phyloP scores from a whole-genome alignment of 2,329 filamentous ascomycete species.

The Fusarium sp. region DNA sequence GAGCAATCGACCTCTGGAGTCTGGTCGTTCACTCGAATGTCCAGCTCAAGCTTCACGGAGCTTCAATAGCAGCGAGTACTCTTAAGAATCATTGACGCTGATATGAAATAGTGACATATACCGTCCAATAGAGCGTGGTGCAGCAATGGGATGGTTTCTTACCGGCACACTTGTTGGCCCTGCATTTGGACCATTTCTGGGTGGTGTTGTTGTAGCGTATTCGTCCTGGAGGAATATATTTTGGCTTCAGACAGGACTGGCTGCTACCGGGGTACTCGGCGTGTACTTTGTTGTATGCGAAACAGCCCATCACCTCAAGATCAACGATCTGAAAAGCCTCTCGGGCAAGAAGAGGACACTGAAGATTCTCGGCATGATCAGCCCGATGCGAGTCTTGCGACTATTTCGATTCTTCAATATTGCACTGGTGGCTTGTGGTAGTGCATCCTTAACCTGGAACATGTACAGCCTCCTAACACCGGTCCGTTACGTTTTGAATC shows the following conservation, averaged over 20 bases:
- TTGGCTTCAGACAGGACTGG: conserved; percentile 77
- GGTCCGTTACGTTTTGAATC: conserved; percentile 78
- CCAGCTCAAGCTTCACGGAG: not conserved
- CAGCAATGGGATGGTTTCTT: conserved; percentile 78
- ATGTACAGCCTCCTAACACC: conserved; percentile 70
- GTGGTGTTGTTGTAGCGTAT: conserved; percentile 81
- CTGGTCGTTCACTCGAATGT: not conserved
- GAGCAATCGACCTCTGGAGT: not conserved
- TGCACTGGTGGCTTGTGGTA: conserved; percentile 66
- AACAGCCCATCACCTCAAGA: conserved; percentile 73
- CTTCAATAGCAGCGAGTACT: not conserved
- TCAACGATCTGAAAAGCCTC: conserved; percentile 68
- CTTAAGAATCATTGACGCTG: not conserved
- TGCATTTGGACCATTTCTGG: conserved; percentile 74
- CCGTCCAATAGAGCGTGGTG: conserved; percentile 73
- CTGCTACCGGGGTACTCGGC: conserved; percentile 65
- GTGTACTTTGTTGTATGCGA: conserved; percentile 76
- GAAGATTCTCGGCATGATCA: conserved; percentile 70
- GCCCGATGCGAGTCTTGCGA: conserved; percentile 70
- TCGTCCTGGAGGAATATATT: conserved; percentile 78
- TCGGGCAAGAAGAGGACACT: conserved; percentile 57
- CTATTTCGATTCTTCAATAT: conserved; percentile 77
- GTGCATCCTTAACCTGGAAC: conserved; percentile 75
- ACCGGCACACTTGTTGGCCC: conserved; percentile 77
- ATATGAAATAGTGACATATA: conserved; percentile 63